Base-by-base conservation (phyloP, 192 early-diverging fungal species). In the Backusella tarrabulga region DNA sequence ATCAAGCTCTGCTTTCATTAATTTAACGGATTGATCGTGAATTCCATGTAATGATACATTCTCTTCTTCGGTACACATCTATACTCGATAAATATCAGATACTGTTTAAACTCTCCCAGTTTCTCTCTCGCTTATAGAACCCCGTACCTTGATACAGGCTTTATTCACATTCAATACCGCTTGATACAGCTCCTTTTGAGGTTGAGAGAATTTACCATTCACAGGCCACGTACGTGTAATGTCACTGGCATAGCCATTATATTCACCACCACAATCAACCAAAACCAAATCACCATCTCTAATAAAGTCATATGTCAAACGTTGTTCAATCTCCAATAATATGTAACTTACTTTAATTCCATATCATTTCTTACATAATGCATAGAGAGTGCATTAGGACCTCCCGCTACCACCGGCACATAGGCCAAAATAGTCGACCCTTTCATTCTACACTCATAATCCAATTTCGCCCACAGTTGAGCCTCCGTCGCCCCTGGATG, bases 341-440 rank as follows among this genome's bases (percentile, higher is more conserved):
- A 34, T n/a, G n/a, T 23, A 11, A 68, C 75, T 68, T 82, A 88
- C 83, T 81, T 80, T 56, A 93, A 67, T 17, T 82, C 71, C 79
- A 89, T 87, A 66, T 93, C 88, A 81, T 99, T 99, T 72, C 91
- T 85, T 38, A 98, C 96, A 85, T 99, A 99, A 80, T 99, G 98
- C 89, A 99, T 88, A 17, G 91, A 92, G 75, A 97, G 79, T 8
- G 96, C 96, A 78, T 98, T 98, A 56, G 86, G 84, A 38, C 97
- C 98, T 9, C 93, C 90, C 0, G 97, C 98, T 23, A 99, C 95
- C 4, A 99, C 98, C 2, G 98, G 98, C 23, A 99, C 95, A 83
- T 99, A 99, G 17, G 95, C 93, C 32, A 96, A 83, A 41, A 89
- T 87, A 40, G 85, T 87, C 1, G 89, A 90, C 4, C 91, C 92